phyloP scores from a whole-genome alignment of 768 basidiomycete genomes.

The Suillus placidus region DNA sequence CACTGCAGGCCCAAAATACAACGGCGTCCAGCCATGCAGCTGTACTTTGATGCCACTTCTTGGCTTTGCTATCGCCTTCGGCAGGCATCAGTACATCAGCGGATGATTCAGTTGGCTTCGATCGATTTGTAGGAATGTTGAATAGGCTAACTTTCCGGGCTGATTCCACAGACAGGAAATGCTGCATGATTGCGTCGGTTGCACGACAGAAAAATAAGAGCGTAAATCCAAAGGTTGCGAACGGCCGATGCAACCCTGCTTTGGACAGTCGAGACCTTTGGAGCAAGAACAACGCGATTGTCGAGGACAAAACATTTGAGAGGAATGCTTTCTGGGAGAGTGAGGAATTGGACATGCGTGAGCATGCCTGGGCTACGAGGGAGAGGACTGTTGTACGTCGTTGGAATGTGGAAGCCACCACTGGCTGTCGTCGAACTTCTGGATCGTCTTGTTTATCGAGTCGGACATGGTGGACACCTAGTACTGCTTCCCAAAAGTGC shows the following conservation, averaged over 20 bases:
- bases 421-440: not conserved
- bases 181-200: constrained; percentile 62
- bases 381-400: not conserved
- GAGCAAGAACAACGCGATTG: constrained; percentile 57
- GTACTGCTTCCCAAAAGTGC: constrained; percentile 42
- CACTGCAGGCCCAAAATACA: constrained; percentile 77
- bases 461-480: constrained; percentile 7
- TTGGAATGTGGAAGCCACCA: not conserved
- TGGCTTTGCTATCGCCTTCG: constrained; percentile 26
- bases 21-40: constrained; percentile 63
- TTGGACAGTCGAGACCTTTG: constrained; percentile 45
- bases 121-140: not conserved
- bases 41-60: constrained; percentile 35
- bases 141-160: constrained; percentile 6
- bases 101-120: not conserved
- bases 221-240: constrained; percentile 69
- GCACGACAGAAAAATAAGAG: constrained; percentile 71
- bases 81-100: not conserved
- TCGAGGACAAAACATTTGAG: constrained; percentile 57
- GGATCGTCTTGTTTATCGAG: not conserved
- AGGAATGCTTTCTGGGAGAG: constrained; percentile 57
- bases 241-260: constrained; percentile 36
- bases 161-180: constrained; percentile 41
- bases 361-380: constrained; percentile 3
- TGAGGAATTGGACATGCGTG: constrained; percentile 32